Evolutionary conservation across 2,329 filamentous ascomycete genomes (phyloP).

Genomic region (Diaporthe amygdali): DNA sequence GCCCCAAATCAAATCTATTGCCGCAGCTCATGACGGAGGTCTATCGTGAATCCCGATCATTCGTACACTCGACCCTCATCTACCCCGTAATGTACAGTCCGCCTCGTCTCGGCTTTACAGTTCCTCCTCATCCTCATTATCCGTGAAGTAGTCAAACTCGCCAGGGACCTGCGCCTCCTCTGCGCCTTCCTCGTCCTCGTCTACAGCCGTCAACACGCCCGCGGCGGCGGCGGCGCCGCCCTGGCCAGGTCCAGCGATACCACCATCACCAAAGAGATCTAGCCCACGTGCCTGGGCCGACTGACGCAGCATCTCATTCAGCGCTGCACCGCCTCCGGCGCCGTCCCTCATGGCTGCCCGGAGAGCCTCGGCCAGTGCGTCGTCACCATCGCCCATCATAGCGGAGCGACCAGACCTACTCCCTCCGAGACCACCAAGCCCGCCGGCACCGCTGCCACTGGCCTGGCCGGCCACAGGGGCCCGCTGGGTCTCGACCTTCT

Average conservation of each 20-base stretch:
- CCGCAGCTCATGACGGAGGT: constrained; percentile 4
- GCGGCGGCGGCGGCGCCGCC: constrained; percentile 73
- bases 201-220: constrained; percentile 82
- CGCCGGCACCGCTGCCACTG: constrained; percentile 34
- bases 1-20: constrained; percentile 12
- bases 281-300: constrained; percentile 38
- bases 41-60: background rate
- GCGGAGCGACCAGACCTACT: constrained; percentile 26
- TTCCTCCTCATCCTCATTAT: constrained; percentile 59
- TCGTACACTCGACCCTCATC: background rate
- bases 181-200: constrained; percentile 79
- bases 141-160: constrained; percentile 82
- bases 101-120: background rate
- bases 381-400: constrained; percentile 25
- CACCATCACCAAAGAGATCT: constrained; percentile 28
- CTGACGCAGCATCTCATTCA: constrained; percentile 50
- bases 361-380: constrained; percentile 32
- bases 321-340: constrained; percentile 37
- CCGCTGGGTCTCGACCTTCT: constrained; percentile 73
- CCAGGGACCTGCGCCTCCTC: constrained; percentile 73
- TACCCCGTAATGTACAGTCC: constrained; percentile 15
- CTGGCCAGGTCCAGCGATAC: constrained; percentile 31
- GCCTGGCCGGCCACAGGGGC: constrained; percentile 58
- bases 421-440: constrained; percentile 36
- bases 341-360: constrained; percentile 38